Percentiles rank a stretch among this genome's conserved stretches.
phyloP scores from a whole-genome alignment of 169 alveolate genomes.

The Babesia bovis region DNA sequence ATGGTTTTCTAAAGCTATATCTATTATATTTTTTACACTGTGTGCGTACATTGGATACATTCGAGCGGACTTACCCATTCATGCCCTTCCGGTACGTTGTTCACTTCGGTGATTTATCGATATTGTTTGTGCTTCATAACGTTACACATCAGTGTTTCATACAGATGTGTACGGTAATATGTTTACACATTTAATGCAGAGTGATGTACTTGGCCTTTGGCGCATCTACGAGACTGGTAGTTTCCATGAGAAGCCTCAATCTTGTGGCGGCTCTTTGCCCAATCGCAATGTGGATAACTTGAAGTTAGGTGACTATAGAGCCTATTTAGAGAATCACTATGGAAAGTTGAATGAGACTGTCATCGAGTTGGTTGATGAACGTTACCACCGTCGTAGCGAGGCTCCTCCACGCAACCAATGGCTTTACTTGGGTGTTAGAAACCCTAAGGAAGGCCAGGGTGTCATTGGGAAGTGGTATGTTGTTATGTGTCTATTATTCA shows the following conservation, averaged over 20 bases:
- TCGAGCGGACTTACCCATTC: slow-evolving; percentile 35
- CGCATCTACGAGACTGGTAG: slow-evolving; percentile 41
- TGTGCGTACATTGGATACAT: background rate
- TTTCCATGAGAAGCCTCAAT: slow-evolving; percentile 29
- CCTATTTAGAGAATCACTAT: slow-evolving; percentile 20
- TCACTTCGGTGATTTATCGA: background rate
- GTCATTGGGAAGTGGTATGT: slow-evolving; percentile 47
- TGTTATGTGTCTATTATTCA: background rate
- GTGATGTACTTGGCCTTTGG: slow-evolving; percentile 63
- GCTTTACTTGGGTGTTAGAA: slow-evolving; percentile 33
- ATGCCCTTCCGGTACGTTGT: slow-evolving; percentile 37
- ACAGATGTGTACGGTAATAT: slow-evolving; percentile 2
- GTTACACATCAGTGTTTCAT: background rate
- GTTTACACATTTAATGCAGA: slow-evolving; percentile 33
- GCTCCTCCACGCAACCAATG: slow-evolving; percentile 58
- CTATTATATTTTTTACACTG: background rate
- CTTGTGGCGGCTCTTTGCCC: slow-evolving; percentile 62
- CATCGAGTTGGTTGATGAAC: slow-evolving; percentile 53
- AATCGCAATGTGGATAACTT: slow-evolving; percentile 53
- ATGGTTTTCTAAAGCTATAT: background rate
- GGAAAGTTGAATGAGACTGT: slow-evolving; percentile 38
- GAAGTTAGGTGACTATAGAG: slow-evolving; percentile 42
- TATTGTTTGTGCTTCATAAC: background rate
- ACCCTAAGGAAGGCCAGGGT: slow-evolving; percentile 6
- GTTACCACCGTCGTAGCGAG: slow-evolving; percentile 19